Conservation (phyloP, 371 early-diverging fungal species). For the Massospora cicadina region DNA sequence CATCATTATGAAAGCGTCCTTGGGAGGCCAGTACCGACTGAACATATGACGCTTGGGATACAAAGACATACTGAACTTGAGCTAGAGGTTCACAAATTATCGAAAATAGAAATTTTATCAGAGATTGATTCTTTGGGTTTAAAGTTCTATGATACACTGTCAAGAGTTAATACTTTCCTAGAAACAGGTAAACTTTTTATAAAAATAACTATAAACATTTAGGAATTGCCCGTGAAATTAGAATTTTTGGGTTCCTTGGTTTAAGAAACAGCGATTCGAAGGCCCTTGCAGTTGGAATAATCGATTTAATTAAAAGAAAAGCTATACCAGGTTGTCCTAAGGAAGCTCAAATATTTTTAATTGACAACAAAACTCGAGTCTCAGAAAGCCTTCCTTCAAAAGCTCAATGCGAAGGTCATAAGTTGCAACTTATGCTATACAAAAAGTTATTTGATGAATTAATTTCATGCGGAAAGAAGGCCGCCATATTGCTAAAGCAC, state of each 20-base stretch:
- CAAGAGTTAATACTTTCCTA: not conserved
- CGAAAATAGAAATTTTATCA: not conserved
- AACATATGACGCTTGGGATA: not conserved
- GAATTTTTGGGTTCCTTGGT: not conserved
- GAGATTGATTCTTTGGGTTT: not conserved
- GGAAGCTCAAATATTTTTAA: not conserved
- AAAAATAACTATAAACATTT: not conserved
- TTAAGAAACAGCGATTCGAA: not conserved
- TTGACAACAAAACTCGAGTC: not conserved
- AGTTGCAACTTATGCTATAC: conserved; percentile 1
- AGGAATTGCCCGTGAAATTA: not conserved
- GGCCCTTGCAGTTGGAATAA: not conserved
- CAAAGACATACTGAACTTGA: not conserved
- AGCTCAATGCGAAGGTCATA: not conserved
- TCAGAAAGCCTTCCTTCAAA: not conserved
- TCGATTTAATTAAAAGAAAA: not conserved
- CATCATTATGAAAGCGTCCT: not conserved
- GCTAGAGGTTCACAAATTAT: not conserved
- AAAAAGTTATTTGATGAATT: not conserved
- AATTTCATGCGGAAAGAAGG: conserved; percentile 1
- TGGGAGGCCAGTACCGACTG: conserved; percentile 1
- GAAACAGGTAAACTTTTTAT: not conserved
- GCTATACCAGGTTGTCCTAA: not conserved
- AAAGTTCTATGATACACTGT: not conserved
- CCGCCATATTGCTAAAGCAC: not conserved